Base-by-base conservation (phyloP, 768 basidiomycete species). In the Suillus ampliporus region DNA sequence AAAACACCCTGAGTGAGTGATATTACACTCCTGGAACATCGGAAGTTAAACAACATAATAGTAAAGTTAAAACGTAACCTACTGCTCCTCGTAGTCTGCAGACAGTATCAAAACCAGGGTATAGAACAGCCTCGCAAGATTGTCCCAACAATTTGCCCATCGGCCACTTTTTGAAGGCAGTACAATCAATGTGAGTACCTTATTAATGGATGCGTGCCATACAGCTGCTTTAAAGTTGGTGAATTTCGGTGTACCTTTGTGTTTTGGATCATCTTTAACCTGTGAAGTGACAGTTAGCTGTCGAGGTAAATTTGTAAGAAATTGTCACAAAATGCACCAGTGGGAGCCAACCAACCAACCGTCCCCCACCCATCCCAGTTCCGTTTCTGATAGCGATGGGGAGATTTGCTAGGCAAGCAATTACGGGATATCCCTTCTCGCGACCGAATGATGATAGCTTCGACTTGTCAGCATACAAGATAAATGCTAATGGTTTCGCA, bases 61-160 rank as follows among this genome's bases (percentile, higher is more conserved):
- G 10, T 34, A 53, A 37, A 23, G 4, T 35, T 26, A 21, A 35
- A n/a, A 53, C n/a, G 14, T 7, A 50, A 64, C 77, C 35, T 72
- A 82, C 82, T 78, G 76, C 69, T 83, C 81, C 63, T 82, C 77
- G 62, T 80, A 83, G 54, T 82, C 80, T 26, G 78, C 72, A 15
- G 75, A 77, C 1, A 80, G 60, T 10, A 81, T 78, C 7, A 66
- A 53, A 35, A 66, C 57, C 5, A 66, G n/a, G 1, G 79, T 79
- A 54, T 69, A 82, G 0, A 82, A 60, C 5, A 35, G 62, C 0
- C 72, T 72, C 1, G 44, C 13, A 15, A 76, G 61, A 1, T 61
- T 64, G 64, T 79, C 78, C 14, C 71, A 75, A 64, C 76, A 79
- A 28, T 67, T 26, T 14, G 40, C 35, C 54, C 60, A 63, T 35